Conservation (phyloP, 2,329 filamentous ascomycete species). For the Sphaerostilbella broomeana region DNA sequence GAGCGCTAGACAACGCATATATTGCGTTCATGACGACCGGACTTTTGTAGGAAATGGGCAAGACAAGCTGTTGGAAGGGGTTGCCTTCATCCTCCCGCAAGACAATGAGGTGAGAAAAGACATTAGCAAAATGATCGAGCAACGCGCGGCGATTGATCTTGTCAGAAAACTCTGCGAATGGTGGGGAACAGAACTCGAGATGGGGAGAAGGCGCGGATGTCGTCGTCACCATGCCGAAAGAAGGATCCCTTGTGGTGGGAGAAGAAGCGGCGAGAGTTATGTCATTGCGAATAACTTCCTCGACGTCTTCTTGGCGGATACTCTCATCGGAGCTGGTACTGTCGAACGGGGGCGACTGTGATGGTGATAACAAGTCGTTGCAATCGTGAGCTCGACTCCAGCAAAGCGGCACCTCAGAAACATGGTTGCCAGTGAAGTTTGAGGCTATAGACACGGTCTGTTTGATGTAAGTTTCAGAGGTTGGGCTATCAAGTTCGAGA, state of each 20-base stretch:
- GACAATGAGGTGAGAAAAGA: constrained; percentile 58
- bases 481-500: too few relatives aligned
- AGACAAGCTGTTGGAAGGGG: constrained; percentile 55
- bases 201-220: constrained; percentile 24
- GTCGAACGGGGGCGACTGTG: too few relatives aligned
- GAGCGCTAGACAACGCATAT: constrained; percentile 75
- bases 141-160: constrained; percentile 48
- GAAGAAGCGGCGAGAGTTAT: constrained; percentile 1
- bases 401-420: too few relatives aligned
- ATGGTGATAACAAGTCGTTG: too few relatives aligned
- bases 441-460: too few relatives aligned
- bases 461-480: too few relatives aligned
- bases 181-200: constrained; percentile 46
- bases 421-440: too few relatives aligned
- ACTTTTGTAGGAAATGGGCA: constrained; percentile 52
- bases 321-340: too few relatives aligned
- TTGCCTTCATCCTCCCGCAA: constrained; percentile 57
- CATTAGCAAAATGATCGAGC: constrained; percentile 57
- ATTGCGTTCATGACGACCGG: constrained; percentile 71
- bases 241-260: constrained; percentile 17
- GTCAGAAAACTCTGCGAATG: constrained; percentile 51
- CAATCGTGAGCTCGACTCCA: too few relatives aligned
- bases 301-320: background rate
- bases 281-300: background rate
- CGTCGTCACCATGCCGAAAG: constrained; percentile 22